Conservation (phyloP, 345 rosid genomes). For the Anastatica hierochuntica region DNA sequence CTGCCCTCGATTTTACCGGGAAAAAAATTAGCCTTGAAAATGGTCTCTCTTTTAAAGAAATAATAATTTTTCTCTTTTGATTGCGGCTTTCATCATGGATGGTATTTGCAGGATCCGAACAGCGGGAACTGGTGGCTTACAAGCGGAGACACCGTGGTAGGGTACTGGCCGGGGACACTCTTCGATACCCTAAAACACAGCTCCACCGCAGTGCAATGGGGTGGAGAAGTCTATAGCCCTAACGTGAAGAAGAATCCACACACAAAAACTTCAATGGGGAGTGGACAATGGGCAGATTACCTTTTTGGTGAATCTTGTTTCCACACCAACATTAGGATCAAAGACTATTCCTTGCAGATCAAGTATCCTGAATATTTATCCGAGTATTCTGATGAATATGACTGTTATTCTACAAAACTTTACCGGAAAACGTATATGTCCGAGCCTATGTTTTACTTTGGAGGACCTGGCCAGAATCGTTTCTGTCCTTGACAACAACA, state of each 20-base stretch:
- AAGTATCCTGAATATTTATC: conserved; percentile 34
- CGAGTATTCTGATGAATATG: conserved; percentile 13
- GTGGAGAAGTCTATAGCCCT: conserved; percentile 46
- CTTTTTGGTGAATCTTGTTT: conserved; percentile 13
- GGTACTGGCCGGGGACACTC: conserved; percentile 40
- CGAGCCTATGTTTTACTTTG: conserved; percentile 37
- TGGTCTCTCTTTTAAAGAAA: background rate
- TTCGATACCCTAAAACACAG: conserved; percentile 23
- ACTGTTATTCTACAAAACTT: conserved; percentile 29
- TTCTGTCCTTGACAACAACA: conserved; percentile 27
- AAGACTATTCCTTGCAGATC: conserved; percentile 25
- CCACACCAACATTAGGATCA: conserved; percentile 30
- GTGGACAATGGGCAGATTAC: conserved; percentile 25
- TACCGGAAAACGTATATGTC: background rate
- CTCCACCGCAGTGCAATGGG: conserved; percentile 43
- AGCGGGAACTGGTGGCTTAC: conserved; percentile 43
- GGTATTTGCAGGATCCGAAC: conserved; percentile 32
- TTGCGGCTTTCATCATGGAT: no score
- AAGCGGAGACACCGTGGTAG: background rate
- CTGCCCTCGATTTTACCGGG: no score
- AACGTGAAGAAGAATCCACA: conserved; percentile 35
- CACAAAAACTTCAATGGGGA: conserved; percentile 49
- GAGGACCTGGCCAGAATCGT: conserved; percentile 36
- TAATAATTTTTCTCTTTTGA: background rate
- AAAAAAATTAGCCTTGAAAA: no score